Base-by-base conservation (phyloP, 179 eudicot genomes). In the Corrigiola litoralis region DNA sequence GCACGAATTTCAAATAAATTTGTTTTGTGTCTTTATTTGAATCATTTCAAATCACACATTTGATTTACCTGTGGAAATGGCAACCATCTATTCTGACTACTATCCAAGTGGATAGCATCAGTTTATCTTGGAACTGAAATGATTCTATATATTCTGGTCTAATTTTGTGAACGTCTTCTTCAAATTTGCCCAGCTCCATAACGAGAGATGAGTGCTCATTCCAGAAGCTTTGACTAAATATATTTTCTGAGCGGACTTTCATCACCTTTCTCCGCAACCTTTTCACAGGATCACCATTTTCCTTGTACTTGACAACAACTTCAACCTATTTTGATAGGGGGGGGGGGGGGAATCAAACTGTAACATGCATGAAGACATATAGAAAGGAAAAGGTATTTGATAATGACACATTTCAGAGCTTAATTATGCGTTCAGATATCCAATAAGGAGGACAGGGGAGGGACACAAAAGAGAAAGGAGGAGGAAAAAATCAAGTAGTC, bases 41-140 rank as follows among this genome's bases (percentile, higher is more conserved):
- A 58, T 12, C 10, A 27, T 5, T 34, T 25, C n/a, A 62, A n/a
- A 38, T 37, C 23, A 52, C 23, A 49, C 16, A 38, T 12, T 13
- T 63, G 25, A 46, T 40, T 69, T 75, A 94, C 99, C 90, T 73
- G 77, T 88, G 96, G 66, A 94, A 94, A 75, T 83, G 88, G 69
- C 88, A 81, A 36, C 99, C 99, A 75, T 94, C 99, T 55, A 94
- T 81, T 61, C 99, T 84, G 61, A 90, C 81, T 36, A 90, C 96
- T 68, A 94, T 83, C 99, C 99, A 90, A 54, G 94, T 94, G 55
- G 75, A 80, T 13, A 80, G 87, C 82, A 84, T 40, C 72, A 90
- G 59, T 76, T 73, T 82, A 54, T 73, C 72, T 67, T 80, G 85
- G 51, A 73, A 82, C 56, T 48, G 78, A 67, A 94, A 94, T 24